Evolutionary conservation across 2,329 filamentous ascomycete genomes (phyloP), one percentile per base, ranked within the genome.

Genomic region (Colletotrichum tamarilloi): DNA sequence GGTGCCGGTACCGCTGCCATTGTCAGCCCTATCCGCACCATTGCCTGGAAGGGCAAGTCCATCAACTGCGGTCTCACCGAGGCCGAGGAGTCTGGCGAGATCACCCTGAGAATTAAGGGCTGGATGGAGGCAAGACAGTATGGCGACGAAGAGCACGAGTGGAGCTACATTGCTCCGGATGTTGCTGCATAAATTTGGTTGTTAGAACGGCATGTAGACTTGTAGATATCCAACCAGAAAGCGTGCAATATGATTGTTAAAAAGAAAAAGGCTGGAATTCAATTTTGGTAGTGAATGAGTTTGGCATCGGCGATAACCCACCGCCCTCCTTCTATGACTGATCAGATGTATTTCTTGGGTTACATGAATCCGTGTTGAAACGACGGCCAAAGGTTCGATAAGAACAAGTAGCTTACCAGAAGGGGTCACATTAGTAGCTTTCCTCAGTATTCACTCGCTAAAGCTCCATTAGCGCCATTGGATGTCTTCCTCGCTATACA

Each of bases 71-170:
- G 95, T 4, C 85, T 99, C 76, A 90, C 90, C 81, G 91, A 94
- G 77, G 87, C 91, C 60, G 90, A 97, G 83, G 96, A 99, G 86
- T 95, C 95, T 12, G 97, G 97, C 56, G 93, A 95, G 80, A 88
- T 98, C 79, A 93, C 97, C 11, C 85, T 91, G 78, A 90, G 90
- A 83, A 95, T 99, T 92, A 97, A 98, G 91, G 90, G 93, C 79
- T 99, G 97, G 97, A 98, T 99, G 75, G 95, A 97, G 86, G 92
- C 87, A 32, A 95, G 97, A 77, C 96, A 98, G 86, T 98, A 98
- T 81, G 97, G 97, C 75, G 95, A 98, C 76, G 93, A 96, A 84
- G 90, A 94, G 81, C 95, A 98, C 82, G 89, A 92, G 76, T 99
- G 97, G 97, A 98, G 95, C 88, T 92, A 92, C 78, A 77, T 86